A percentile compares a stretch with the other conserved stretches of the same genome.
Conservation (phyloP, 495 filamentous ascomycete species). For the Aspergillus egyptiacus region DNA sequence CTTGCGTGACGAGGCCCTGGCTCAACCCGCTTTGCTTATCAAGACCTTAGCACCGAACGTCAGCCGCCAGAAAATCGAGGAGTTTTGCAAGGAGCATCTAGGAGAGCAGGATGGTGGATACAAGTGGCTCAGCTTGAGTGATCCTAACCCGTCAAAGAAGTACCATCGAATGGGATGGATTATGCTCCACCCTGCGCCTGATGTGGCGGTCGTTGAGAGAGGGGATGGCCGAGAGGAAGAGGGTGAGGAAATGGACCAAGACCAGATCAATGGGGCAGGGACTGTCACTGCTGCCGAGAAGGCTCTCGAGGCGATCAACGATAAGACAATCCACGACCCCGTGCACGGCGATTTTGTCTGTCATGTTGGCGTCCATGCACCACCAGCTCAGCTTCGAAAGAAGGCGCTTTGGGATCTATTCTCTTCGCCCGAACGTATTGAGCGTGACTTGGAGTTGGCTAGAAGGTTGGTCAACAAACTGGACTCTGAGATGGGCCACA, state of each 20-base stretch:
- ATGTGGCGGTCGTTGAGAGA: conserved; percentile 49
- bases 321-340: conserved; percentile 92
- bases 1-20: conserved; percentile 72
- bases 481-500: conserved; percentile 67
- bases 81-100: conserved; percentile 85
- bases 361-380: conserved; percentile 92
- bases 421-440: conserved; percentile 80
- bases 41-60: conserved; percentile 98
- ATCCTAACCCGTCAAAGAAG: conserved; percentile 93
- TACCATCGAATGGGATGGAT: conserved; percentile 99
- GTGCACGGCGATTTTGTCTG: conserved; percentile 91
- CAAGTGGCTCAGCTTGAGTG: conserved; percentile 87
- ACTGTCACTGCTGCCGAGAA: conserved; percentile 60
- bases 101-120: conserved; percentile 81
- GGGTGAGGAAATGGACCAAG: conserved; percentile 47
- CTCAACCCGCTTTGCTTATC: conserved; percentile 87
- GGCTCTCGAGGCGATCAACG: conserved; percentile 87
- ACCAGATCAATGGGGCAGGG: conserved; percentile 22
- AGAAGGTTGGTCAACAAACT: conserved; percentile 68
- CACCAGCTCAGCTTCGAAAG: conserved; percentile 78
- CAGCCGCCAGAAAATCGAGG: conserved; percentile 86
- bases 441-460: conserved; percentile 76
- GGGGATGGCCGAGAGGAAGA: conserved; percentile 62
- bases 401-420: conserved; percentile 97
- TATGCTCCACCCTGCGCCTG: conserved; percentile 76